phyloP scores from a whole-genome alignment of 495 filamentous ascomycete genomes.

The Lasiosphaeriaceae sp. region DNA sequence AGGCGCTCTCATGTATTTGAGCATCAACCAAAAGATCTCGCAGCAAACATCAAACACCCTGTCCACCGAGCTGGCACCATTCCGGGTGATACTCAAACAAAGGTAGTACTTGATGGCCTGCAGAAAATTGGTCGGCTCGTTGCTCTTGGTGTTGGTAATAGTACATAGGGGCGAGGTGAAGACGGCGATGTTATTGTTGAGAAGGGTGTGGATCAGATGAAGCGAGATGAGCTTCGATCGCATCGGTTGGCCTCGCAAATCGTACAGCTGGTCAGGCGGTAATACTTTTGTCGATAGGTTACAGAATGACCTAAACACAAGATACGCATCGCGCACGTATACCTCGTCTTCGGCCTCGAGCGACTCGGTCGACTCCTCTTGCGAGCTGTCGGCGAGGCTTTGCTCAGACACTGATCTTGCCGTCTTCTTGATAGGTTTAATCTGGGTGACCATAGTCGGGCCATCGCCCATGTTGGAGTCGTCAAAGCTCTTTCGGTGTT shows the following conservation, averaged over 20 bases:
- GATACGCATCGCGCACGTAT: constrained; percentile 91
- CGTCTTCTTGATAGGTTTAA: constrained; percentile 53
- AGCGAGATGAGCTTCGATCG: constrained; percentile 93
- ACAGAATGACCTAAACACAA: constrained; percentile 96
- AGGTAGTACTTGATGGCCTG: constrained; percentile 95
- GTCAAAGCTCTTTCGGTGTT: constrained; percentile 89
- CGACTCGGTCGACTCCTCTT: constrained; percentile 55
- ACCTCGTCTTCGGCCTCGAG: constrained; percentile 91
- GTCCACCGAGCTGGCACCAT: constrained; percentile 87
- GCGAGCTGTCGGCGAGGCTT: constrained; percentile 42
- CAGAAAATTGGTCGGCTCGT: constrained; percentile 85
- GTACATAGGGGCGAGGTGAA: constrained; percentile 87
- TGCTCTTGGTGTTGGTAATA: constrained; percentile 78
- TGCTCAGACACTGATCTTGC: constrained; percentile 57
- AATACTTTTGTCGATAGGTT: constrained; percentile 91
- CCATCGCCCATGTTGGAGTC: constrained; percentile 87
- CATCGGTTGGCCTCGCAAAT: constrained; percentile 92
- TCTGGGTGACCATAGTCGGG: constrained; percentile 86
- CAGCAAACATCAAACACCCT: constrained; percentile 92
- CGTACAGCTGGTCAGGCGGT: constrained; percentile 83
- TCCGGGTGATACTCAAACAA: constrained; percentile 87
- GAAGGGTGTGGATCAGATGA: constrained; percentile 86
- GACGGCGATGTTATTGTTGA: constrained; percentile 83
- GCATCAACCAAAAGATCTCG: constrained; percentile 96
- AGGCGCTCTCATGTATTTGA: constrained; percentile 87